These are phyloP conservation scores for Pestalotiopsis sp. DNA, from an alignment of 2,329 filamentous ascomycete species.

Conservation along the genomic window DNA sequence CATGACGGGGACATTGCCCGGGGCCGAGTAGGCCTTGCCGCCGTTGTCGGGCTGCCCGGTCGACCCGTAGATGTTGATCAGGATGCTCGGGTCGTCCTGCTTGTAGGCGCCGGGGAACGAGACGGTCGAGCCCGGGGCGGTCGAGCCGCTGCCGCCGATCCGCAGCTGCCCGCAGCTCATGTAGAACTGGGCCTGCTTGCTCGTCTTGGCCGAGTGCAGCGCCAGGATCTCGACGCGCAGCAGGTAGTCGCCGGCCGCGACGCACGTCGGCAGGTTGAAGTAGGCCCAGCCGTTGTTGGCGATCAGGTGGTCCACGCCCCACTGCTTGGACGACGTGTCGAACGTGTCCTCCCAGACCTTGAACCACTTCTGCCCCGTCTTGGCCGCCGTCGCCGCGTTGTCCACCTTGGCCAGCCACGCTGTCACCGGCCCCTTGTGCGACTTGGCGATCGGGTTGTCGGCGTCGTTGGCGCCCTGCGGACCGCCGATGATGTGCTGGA, in stretches of 20 bases:
- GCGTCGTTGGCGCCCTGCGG: conserved; percentile 25
- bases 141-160: conserved; percentile 39
- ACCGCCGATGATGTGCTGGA: conserved; percentile 57
- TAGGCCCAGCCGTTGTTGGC: conserved; percentile 46
- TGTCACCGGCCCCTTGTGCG: conserved; percentile 57
- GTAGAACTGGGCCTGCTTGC: conserved; percentile 45
- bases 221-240: conserved; percentile 57
- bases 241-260: conserved; percentile 57
- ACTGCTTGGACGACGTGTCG: conserved; percentile 42
- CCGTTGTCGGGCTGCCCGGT: conserved; percentile 43
- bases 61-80: conserved; percentile 49
- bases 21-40: conserved; percentile 41
- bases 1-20: conserved; percentile 35
- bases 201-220: conserved; percentile 48
- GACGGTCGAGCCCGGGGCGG: conserved; percentile 39
- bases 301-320: conserved; percentile 51
- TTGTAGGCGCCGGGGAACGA: conserved; percentile 49
- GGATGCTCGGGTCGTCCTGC: conserved; percentile 45
- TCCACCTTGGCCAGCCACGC: conserved; percentile 56
- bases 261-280: conserved; percentile 51
- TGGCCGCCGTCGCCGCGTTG: conserved; percentile 47
- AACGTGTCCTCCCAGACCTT: conserved; percentile 57
- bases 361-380: conserved; percentile 51
- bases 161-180: conserved; percentile 45
- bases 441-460: conserved; percentile 56